Percentiles rank a stretch among this genome's conserved stretches.
phyloP scores from a whole-genome alignment of 2,329 filamentous ascomycete species.

The Alternaria dauci region DNA sequence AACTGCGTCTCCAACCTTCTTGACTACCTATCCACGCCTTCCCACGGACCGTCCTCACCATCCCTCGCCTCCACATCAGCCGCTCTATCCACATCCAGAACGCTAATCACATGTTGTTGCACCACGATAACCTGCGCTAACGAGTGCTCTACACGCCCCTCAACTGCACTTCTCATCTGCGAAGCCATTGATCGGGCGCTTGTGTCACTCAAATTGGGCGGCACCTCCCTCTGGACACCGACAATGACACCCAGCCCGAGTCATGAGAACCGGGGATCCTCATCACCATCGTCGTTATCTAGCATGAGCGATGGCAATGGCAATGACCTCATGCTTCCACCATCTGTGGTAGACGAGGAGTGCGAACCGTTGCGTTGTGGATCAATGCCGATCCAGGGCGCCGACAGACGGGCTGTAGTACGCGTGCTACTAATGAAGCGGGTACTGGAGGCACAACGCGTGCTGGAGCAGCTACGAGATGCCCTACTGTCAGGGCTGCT shows the following conservation, averaged over 20 bases:
- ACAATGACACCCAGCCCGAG: not conserved
- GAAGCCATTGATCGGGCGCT: constrained; percentile 12
- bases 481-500: not conserved
- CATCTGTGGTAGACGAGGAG: constrained; percentile 7
- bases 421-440: constrained; percentile 12
- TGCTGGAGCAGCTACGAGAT: constrained; percentile 9
- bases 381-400: constrained; percentile 9
- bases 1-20: constrained; percentile 5
- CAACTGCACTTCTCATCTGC: constrained; percentile 10
- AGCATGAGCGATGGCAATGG: not conserved
- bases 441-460: constrained; percentile 9
- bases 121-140: constrained; percentile 7
- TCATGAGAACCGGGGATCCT: constrained; percentile 5
- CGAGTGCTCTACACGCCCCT: constrained; percentile 8
- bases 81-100: constrained; percentile 7
- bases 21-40: constrained; percentile 6
- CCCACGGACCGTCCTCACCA: not conserved
- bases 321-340: constrained; percentile 6
- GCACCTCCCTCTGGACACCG: constrained; percentile 6
- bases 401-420: constrained; percentile 11
- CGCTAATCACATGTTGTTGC: constrained; percentile 6
- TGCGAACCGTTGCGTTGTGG: constrained; percentile 12
- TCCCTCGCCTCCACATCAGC: constrained; percentile 1
- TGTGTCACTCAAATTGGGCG: constrained; percentile 5
- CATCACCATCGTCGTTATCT: constrained; percentile 3